Evolutionary conservation across 176 grass and related monocot genomes (phyloP), one percentile per base, ranked within the genome.

Genomic region (Raddia guianensis): DNA sequence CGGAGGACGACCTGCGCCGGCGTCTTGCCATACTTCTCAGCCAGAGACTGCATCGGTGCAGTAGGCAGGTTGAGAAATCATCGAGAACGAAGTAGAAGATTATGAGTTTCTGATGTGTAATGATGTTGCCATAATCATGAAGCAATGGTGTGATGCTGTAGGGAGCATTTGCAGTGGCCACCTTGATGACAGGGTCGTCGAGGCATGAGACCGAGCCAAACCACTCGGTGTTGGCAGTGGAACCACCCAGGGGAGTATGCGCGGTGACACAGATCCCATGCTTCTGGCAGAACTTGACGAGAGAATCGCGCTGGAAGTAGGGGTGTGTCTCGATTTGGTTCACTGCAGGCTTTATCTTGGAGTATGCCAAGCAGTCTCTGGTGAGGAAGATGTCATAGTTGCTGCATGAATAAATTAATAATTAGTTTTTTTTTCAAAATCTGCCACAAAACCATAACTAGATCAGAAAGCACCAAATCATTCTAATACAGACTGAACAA

Each of bases 351-450:
- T 98, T 95, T 80, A 98, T 98, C 80, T 98, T 98, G 9, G 95
- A 75, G 10, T 98, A 95, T 0, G 95, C 92, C 67, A 98, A 76
- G 18, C 86, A 87, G 51, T 98, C 95, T 75, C 95, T 89, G 7
- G 90, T 98, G 33, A 95, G 90, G 88, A 98, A 98, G 16, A 98
- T 89, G 72, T 98, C 95, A 33, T 98, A 98, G 78, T 98, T 98
- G 92, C 95, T 98, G 90, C 92, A 90, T 35, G 52, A 69, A 64
- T 43, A 64, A 43, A 12, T 63, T 43, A 56, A 15, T 15, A 4
- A 7, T 75, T 40, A 75, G 12, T 75, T 56, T 64, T 46, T 64
- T 46, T 27, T 27, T 27, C 27, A 27, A 27, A 60, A 45, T 77
- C 63, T 78, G 56, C 34, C 4, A 44, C 18, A 44, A 62, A 63